A percentile compares a stretch with the other conserved stretches of the same genome.
Evolutionary conservation across 805 yeast species (phyloP).

Genomic region (Lipomyces lipofer): DNA sequence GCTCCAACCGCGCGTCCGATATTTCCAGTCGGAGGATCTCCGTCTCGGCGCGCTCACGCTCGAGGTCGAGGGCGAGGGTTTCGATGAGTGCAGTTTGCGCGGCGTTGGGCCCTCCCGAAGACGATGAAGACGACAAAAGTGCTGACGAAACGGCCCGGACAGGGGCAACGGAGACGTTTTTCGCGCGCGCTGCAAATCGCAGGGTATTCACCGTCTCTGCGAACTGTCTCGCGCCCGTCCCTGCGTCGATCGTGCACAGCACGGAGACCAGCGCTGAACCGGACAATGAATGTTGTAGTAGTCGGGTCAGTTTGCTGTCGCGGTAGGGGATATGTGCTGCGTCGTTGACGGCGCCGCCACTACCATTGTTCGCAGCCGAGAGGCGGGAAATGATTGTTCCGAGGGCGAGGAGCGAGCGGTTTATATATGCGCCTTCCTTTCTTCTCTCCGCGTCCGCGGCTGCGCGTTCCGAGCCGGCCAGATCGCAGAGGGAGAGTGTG

Average conservation of each 20-base stretch:
- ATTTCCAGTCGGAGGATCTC: constrained; percentile 41
- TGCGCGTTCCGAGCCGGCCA: constrained; percentile 96
- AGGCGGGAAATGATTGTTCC: constrained; percentile 90
- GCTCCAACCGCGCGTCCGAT: constrained; percentile 21
- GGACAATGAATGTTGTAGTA: constrained; percentile 87
- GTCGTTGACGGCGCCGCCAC: constrained; percentile 17
- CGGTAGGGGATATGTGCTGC: constrained; percentile 81
- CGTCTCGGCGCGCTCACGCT: constrained; percentile 58
- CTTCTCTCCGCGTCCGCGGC: constrained; percentile 72
- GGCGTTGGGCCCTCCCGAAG: constrained; percentile 49
- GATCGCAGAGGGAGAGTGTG: constrained; percentile 82
- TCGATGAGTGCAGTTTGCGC: constrained; percentile 47
- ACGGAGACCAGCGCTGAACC: constrained; percentile 84
- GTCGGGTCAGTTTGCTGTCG: constrained; percentile 86
- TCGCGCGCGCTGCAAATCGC: constrained; percentile 91
- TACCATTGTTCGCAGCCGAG: constrained; percentile 49
- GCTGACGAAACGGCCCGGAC: constrained; percentile 43
- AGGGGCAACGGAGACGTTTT: constrained; percentile 73
- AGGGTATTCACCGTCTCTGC: constrained; percentile 84
- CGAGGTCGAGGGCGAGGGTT: constrained; percentile 60
- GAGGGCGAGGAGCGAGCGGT: constrained; percentile 83
- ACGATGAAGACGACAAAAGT: no score
- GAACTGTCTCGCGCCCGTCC: constrained; percentile 58
- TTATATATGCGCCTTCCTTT: constrained; percentile 91
- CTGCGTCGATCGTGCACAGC: constrained; percentile 68